Evolutionary conservation across 345 rosid species (phyloP).

Genomic region (Dipteronia sinensis): DNA sequence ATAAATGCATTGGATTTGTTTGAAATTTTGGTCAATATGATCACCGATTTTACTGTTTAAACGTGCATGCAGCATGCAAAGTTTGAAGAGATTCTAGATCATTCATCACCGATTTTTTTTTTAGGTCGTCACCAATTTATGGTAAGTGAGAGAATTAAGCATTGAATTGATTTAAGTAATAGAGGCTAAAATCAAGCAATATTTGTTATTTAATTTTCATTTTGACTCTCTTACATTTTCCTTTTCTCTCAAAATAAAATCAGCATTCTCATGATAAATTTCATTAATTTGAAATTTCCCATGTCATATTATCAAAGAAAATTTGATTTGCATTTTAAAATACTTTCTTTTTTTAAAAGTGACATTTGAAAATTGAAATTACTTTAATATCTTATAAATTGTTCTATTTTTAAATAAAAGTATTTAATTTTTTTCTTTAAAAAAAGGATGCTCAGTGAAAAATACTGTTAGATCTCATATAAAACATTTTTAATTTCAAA

Average conservation of each 20-base stretch:
- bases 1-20: neutral
- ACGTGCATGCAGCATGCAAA: neutral
- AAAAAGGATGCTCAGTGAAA: too few relatives aligned
- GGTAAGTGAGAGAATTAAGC: slow-evolving; percentile 8
- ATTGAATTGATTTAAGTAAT: neutral
- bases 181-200: neutral
- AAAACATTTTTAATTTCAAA: neutral
- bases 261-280: neutral
- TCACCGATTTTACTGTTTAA: neutral
- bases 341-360: too few relatives aligned
- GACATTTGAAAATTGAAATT: too few relatives aligned
- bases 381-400: too few relatives aligned
- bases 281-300: neutral
- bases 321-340: too few relatives aligned
- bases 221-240: neutral
- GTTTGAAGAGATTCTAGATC: neutral
- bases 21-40: neutral
- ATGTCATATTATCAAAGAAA: neutral
- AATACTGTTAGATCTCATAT: too few relatives aligned
- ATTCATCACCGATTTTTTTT: neutral
- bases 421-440: too few relatives aligned
- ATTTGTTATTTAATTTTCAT: neutral
- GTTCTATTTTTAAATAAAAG: too few relatives aligned
- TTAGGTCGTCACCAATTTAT: too few relatives aligned
- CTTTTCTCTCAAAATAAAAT: neutral